A percentile compares a stretch with the other conserved stretches of the same genome.
These are phyloP conservation scores for Rhizophora apiculata DNA, from an alignment of 345 rosid species.

Conservation along the genomic window DNA sequence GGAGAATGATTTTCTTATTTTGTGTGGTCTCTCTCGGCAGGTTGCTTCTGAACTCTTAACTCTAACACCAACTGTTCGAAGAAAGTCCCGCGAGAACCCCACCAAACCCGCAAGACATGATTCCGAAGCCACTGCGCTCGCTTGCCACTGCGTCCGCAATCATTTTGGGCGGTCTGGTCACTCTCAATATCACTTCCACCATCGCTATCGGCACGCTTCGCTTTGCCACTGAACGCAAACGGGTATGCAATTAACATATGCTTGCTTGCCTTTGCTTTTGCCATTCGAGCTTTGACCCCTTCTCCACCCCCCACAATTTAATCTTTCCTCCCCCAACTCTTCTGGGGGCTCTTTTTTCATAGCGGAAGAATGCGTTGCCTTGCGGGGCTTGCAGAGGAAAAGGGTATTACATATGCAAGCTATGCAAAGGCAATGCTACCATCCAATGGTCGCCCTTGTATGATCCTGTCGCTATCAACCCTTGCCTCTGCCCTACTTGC, in stretches of 20 bases:
- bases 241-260: constrained; percentile 24
- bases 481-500: constrained; percentile 89
- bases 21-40: no score
- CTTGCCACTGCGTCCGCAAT: constrained; percentile 35
- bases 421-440: constrained; percentile 71
- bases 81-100: constrained; percentile 31
- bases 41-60: no score
- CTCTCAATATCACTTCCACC: constrained; percentile 41
- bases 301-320: neutral
- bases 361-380: constrained; percentile 49
- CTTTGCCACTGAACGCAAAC: constrained; percentile 33
- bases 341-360: constrained; percentile 3
- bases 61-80: constrained; percentile 32
- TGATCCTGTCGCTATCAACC: constrained; percentile 74
- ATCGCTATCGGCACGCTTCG: constrained; percentile 42
- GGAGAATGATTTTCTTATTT: no score
- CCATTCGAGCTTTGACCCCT: neutral
- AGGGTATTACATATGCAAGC: constrained; percentile 79
- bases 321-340: neutral
- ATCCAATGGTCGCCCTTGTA: constrained; percentile 75
- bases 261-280: neutral
- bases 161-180: constrained; percentile 40
- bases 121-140: constrained; percentile 42
- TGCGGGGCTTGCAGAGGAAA: constrained; percentile 68
- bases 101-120: constrained; percentile 28